Base-by-base conservation (phyloP, 78 protist species). In the Guillardia theta region DNA sequence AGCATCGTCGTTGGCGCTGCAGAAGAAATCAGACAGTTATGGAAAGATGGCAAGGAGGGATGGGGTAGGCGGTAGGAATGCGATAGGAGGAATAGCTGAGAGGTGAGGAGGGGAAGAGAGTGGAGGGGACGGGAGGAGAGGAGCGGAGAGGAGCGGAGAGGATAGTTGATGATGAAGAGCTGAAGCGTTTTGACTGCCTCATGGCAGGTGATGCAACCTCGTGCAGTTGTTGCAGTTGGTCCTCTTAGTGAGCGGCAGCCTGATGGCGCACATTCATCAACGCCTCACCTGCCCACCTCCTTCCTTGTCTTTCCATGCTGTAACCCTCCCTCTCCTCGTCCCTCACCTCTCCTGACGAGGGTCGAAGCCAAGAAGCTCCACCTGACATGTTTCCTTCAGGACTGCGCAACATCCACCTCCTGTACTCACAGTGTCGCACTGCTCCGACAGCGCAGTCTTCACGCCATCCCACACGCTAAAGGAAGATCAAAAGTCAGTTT, bases 401-500 rank as follows among this genome's bases (percentile, higher is more conserved):
- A 50, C 58, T 15, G 58, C 30, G 15, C 58, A 50, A 19, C 15
- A 15, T 50, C 58, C 30, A 50, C 30, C 58, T 19, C 30, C 10
- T 10, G 58, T 50, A 15, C 58, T 15, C 15, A 50, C 30, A 15
- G 15, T 10, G 58, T 64, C 78, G 78, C 15, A 27, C 41, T 64
- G 78, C 41, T 64, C 78, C 43, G 78, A 24, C 78, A 64, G 78
- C 41, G 78, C 78, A 12, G 9, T 12, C 41, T 33, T 24, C 41
- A 64, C 78, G 78, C 78, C 78, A 15, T 64, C 78, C 78, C 78
- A 64, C 41, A 64, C 78, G 78, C 78, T 64, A n/a, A n/a, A n/a
- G n/a, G n/a, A n/a, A n/a, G n/a, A 22, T 5, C 41, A 10, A 50
- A 10, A 50, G 10, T 19, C 58, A 15, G 30, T 50, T 50, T 50